These are phyloP conservation scores for Triangularia setosa DNA, from an alignment of 2,329 filamentous ascomycete genomes.

Conservation along the genomic window DNA sequence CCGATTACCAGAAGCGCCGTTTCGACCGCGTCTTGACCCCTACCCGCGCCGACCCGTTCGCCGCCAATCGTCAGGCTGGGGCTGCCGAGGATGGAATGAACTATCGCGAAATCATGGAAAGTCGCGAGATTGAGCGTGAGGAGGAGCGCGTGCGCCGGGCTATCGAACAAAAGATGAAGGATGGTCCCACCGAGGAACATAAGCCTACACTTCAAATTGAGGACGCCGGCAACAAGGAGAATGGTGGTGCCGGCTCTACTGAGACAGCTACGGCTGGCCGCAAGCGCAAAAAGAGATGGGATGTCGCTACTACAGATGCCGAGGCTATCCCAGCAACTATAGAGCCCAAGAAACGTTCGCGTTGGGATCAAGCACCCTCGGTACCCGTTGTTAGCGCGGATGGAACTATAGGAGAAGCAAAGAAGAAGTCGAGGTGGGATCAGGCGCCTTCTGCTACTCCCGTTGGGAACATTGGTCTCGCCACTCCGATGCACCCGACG, in stretches of 20 bases:
- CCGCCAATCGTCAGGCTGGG: slow-evolving; percentile 66
- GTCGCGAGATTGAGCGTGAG: slow-evolving; percentile 86
- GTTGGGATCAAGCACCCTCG: slow-evolving; percentile 82
- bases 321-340: slow-evolving; percentile 45
- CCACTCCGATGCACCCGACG: slow-evolving; percentile 72
- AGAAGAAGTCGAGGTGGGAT: slow-evolving; percentile 83
- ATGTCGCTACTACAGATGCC: slow-evolving; percentile 62
- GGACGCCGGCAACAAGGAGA: slow-evolving; percentile 69
- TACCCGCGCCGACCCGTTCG: slow-evolving; percentile 80
- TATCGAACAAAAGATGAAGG: slow-evolving; percentile 70
- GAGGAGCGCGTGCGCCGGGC: slow-evolving; percentile 79
- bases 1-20: slow-evolving; percentile 93
- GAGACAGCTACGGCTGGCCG: slow-evolving; percentile 59
- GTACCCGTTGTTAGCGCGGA: slow-evolving; percentile 51
- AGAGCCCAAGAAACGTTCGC: slow-evolving; percentile 70
- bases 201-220: slow-evolving; percentile 63
- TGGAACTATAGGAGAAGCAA: slow-evolving; percentile 48
- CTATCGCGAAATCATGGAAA: slow-evolving; percentile 88
- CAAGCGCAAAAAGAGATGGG: slow-evolving; percentile 95
- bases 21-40: slow-evolving; percentile 86
- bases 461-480: slow-evolving; percentile 67
- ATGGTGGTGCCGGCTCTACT: slow-evolving; percentile 64
- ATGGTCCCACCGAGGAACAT: slow-evolving; percentile 61
- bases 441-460: slow-evolving; percentile 80
- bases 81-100: slow-evolving; percentile 68